These are phyloP conservation scores for Clathrus columnatus DNA, from an alignment of 768 basidiomycete species.

Conservation along the genomic window DNA sequence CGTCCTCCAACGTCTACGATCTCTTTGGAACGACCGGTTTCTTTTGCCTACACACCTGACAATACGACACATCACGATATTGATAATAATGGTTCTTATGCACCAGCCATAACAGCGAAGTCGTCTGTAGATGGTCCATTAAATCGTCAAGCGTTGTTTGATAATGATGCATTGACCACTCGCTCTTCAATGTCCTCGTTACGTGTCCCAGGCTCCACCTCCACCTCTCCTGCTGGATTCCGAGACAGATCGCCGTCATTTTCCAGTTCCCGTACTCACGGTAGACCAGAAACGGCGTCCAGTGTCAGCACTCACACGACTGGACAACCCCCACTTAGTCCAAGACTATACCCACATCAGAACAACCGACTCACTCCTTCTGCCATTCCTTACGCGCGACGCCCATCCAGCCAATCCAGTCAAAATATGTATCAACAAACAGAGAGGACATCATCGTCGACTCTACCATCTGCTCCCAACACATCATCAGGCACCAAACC, in stretches of 20 bases:
- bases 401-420: conserved; percentile 85
- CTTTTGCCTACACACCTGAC: conserved; percentile 9
- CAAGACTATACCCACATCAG: conserved; percentile 18
- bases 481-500: neutral
- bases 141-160: neutral
- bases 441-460: conserved; percentile 26
- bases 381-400: conserved; percentile 89
- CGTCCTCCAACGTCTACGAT: neutral
- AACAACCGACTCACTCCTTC: conserved; percentile 69
- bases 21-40: conserved; percentile 1
- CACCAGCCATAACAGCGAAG: neutral
- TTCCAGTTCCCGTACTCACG: conserved; percentile 32
- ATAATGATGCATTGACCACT: neutral
- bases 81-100: neutral
- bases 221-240: conserved; percentile 6
- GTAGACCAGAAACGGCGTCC: conserved; percentile 70
- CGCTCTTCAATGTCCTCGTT: conserved; percentile 9
- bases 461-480: conserved; percentile 44
- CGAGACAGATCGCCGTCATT: conserved; percentile 16
- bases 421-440: conserved; percentile 28
- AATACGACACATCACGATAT: neutral
- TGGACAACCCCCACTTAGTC: conserved; percentile 58
- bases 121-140: neutral
- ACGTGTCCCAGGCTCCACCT: conserved; percentile 2
- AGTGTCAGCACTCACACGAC: conserved; percentile 63